Conservation (phyloP, 495 filamentous ascomycete species). For the Podospora sp. region DNA sequence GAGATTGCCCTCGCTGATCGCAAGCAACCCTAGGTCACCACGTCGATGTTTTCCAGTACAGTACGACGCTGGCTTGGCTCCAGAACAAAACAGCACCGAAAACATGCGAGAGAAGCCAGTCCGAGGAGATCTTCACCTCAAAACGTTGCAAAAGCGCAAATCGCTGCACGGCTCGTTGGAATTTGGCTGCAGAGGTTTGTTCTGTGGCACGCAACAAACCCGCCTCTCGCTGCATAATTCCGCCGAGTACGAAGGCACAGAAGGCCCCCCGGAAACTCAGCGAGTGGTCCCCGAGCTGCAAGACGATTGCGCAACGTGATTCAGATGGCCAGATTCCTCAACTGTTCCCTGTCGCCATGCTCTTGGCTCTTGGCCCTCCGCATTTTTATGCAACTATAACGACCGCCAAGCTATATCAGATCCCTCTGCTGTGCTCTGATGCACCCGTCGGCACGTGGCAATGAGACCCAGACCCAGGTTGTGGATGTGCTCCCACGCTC, state of each 20-base stretch:
- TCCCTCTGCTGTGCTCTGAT: not conserved
- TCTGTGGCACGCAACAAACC: not conserved
- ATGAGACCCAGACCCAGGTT: not conserved
- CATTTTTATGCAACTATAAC: slow-evolving; percentile 2
- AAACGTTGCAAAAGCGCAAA: not conserved
- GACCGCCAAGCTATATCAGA: not conserved
- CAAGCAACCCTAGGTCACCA: too few species aligned
- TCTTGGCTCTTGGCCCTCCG: slow-evolving; percentile 9
- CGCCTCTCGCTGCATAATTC: not conserved
- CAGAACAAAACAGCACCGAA: not conserved
- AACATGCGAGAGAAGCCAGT: not conserved
- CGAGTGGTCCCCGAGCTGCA: not conserved
- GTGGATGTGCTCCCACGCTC: not conserved
- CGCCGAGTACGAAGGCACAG: not conserved
- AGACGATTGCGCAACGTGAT: not conserved
- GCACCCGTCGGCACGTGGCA: not conserved
- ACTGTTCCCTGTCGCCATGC: slow-evolving; percentile 7
- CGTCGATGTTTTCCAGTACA: too few species aligned
- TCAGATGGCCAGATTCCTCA: not conserved
- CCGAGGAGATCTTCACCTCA: not conserved
- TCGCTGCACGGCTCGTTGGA: not conserved
- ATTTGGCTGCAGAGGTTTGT: not conserved
- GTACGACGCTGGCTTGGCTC: too few species aligned
- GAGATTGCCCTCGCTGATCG: too few species aligned
- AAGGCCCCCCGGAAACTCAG: not conserved